phyloP scores from a whole-genome alignment of 257 asterid species.

The Penstemon eatonii region DNA sequence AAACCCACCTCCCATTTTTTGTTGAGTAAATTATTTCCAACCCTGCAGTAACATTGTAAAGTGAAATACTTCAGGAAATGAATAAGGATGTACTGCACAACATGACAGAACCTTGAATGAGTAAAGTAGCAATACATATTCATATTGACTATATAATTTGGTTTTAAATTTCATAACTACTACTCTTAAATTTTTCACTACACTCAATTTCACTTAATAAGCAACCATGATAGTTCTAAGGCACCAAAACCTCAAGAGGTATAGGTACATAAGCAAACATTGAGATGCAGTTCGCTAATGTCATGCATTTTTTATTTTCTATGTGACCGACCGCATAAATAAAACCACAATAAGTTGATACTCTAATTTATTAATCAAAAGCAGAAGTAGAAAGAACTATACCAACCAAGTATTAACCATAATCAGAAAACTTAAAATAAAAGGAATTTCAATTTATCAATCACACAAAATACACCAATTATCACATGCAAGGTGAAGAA shows the following conservation, averaged over 20 bases:
- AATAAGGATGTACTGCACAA: neutral
- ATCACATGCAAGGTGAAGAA: no score
- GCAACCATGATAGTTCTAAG: neutral
- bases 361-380: neutral
- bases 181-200: neutral
- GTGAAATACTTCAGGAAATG: neutral
- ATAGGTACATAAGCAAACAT: no score
- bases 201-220: neutral
- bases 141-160: no score
- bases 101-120: no score
- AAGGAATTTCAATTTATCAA: no score
- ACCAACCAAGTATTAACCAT: neutral
- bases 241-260: neutral
- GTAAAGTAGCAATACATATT: no score
- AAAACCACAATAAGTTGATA: neutral
- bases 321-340: neutral
- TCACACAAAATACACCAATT: no score
- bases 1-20: slow-evolving; percentile 46
- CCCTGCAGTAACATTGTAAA: slow-evolving; percentile 24
- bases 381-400: neutral
- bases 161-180: no score
- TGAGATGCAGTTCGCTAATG: no score
- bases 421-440: neutral
- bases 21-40: slow-evolving; percentile 1
- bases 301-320: neutral